Evolutionary conservation across 352 stramenopile genomes (phyloP).

Genomic region (Plasmopara muralis): DNA sequence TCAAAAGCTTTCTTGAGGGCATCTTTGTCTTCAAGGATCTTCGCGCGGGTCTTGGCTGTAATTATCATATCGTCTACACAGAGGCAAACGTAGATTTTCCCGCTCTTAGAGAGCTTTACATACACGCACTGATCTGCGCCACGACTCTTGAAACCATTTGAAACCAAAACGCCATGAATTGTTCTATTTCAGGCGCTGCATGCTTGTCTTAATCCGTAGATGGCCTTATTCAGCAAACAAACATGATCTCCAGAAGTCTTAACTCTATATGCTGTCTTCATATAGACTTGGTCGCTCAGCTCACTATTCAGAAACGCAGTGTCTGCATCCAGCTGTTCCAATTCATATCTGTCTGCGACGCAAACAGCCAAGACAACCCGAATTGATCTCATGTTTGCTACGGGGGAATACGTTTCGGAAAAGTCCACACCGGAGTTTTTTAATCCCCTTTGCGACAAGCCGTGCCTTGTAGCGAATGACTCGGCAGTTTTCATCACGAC

Average conservation of each 20-base stretch:
- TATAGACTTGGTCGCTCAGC: constrained; percentile 13
- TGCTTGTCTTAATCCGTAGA: constrained; percentile 21
- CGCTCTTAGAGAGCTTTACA: neutral
- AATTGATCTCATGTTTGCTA: too few species aligned
- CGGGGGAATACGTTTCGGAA: constrained; percentile 1
- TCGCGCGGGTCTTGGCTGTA: constrained; percentile 6
- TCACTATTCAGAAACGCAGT: too few species aligned
- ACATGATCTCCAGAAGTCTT: constrained; percentile 4
- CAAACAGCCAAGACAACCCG: too few species aligned
- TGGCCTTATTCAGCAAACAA: constrained; percentile 14
- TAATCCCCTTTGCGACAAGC: neutral
- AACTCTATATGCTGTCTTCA: constrained; percentile 23
- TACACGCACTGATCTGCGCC: constrained; percentile 11
- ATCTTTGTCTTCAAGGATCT: neutral
- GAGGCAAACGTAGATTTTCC: constrained; percentile 11
- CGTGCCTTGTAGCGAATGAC: neutral
- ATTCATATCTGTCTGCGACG: too few species aligned
- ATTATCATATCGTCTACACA: neutral
- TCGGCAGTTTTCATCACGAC: neutral
- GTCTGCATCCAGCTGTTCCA: constrained; percentile 2
- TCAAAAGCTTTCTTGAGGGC: neutral
- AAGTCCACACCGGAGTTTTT: neutral
- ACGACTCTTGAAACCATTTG: constrained; percentile 1
- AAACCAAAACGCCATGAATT: neutral
- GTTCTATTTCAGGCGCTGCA: constrained; percentile 16